These are phyloP conservation scores for Nitzschia palea DNA, from an alignment of 108 stramenopile genomes.

Conservation along the genomic window DNA sequence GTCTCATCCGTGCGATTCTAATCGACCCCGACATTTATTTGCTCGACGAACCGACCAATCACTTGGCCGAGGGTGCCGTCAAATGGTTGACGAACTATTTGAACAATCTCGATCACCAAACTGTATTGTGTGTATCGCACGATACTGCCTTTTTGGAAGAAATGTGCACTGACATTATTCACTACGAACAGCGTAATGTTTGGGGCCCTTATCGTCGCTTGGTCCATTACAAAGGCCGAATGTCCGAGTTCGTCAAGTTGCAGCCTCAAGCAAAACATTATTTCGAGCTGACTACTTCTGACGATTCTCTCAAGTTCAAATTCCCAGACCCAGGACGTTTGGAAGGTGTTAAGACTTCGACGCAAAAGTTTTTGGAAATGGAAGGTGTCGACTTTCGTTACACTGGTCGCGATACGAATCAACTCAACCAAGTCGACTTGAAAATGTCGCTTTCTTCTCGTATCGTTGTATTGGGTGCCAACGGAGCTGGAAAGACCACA, in stretches of 20 bases:
- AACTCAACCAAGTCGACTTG: slow-evolving; percentile 68
- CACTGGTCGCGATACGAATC: slow-evolving; percentile 68
- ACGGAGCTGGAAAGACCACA: slow-evolving; percentile 94
- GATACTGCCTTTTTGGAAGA: slow-evolving; percentile 94
- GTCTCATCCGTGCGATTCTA: slow-evolving; percentile 76
- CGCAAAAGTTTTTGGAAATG: slow-evolving; percentile 96
- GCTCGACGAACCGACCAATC: slow-evolving; percentile 91
- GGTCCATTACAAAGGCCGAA: slow-evolving; percentile 89
- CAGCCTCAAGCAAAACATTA: slow-evolving; percentile 96
- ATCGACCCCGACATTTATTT: slow-evolving; percentile 92
- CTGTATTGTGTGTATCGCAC: slow-evolving; percentile 91
- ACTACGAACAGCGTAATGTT: slow-evolving; percentile 87
- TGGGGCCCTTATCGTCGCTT: slow-evolving; percentile 93
- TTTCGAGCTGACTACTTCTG: slow-evolving; percentile 89
- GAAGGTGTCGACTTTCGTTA: slow-evolving; percentile 87
- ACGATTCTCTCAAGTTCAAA: slow-evolving; percentile 72
- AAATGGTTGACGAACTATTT: slow-evolving; percentile 90
- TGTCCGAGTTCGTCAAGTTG: slow-evolving; percentile 88
- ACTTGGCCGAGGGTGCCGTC: slow-evolving; percentile 83
- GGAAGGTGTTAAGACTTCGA: slow-evolving; percentile 94
- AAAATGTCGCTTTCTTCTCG: slow-evolving; percentile 91
- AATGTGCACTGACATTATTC: slow-evolving; percentile 92
- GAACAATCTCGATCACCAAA: slow-evolving; percentile 70
- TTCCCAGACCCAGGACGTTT: slow-evolving; percentile 92
- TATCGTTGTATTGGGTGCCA: slow-evolving; percentile 82